Percentiles rank a stretch among this genome's conserved stretches.
Evolutionary conservation across 192 early-diverging fungal genomes (phyloP).

Genomic region (Dimargaris verticillata): DNA sequence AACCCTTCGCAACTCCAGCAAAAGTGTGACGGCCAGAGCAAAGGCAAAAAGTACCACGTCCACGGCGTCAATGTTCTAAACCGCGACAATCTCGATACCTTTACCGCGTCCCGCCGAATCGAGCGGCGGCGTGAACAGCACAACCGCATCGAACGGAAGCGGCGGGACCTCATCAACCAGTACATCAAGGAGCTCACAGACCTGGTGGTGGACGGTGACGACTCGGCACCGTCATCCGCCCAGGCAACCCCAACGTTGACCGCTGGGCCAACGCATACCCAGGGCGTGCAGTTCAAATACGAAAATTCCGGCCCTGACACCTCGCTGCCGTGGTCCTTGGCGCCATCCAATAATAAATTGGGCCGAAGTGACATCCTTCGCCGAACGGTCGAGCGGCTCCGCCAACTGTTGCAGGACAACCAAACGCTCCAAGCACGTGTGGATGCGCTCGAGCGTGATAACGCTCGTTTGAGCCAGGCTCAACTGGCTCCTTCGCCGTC

Average conservation of each 20-base stretch:
- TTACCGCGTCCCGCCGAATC: neutral
- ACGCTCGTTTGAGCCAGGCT: neutral
- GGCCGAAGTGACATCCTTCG: slow-evolving; percentile 9
- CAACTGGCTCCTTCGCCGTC: neutral
- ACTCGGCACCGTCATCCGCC: neutral
- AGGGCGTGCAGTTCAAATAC: neutral
- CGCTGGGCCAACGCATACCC: neutral
- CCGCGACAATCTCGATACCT: slow-evolving; percentile 12
- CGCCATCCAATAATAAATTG: neutral
- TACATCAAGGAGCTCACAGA: slow-evolving; percentile 2
- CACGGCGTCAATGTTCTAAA: slow-evolving; percentile 8
- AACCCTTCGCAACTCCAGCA: slow-evolving; percentile 5
- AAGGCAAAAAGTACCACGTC: slow-evolving; percentile 3
- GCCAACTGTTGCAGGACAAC: neutral
- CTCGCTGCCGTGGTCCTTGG: neutral
- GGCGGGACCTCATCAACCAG: slow-evolving; percentile 5
- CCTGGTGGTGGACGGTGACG: neutral
- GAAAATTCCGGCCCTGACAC: neutral
- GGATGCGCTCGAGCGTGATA: neutral
- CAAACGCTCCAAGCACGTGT: neutral
- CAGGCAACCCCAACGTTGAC: neutral
- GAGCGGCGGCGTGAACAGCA: slow-evolving; percentile 6
- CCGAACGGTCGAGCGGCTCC: neutral
- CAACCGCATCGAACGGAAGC: slow-evolving; percentile 5
- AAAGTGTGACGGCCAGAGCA: slow-evolving; percentile 7